These are phyloP conservation scores for Sideroxylon spinosum DNA, from an alignment of 179 eudicot genomes.

Conservation along the genomic window DNA sequence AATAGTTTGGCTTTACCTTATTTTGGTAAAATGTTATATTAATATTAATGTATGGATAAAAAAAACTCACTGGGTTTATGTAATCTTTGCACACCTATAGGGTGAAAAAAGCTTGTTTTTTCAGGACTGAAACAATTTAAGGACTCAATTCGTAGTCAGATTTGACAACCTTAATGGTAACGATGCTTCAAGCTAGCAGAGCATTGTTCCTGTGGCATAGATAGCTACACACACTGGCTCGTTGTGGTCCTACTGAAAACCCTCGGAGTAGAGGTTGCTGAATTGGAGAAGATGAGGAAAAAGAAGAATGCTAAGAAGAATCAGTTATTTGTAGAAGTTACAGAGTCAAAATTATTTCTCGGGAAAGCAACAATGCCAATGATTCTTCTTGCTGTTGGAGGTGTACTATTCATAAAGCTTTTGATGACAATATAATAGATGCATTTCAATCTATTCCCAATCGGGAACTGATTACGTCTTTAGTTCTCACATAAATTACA, in stretches of 20 bases:
- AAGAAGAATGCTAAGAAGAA: constrained; percentile 44
- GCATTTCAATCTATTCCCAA: not conserved
- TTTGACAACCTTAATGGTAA: not conserved
- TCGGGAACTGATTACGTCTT: not conserved
- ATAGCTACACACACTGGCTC: constrained; percentile 46
- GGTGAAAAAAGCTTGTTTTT: not conserved
- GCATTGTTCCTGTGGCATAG: constrained; percentile 34
- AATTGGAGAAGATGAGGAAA: constrained; percentile 57
- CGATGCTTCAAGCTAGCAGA: constrained; percentile 36
- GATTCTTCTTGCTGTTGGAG: constrained; percentile 69
- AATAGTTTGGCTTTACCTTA: too few relatives aligned
- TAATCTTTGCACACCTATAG: not conserved
- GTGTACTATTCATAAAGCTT: constrained; percentile 66
- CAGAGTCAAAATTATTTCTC: constrained; percentile 55
- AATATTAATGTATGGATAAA: too few relatives aligned
- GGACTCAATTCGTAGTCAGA: not conserved
- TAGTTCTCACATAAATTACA: not conserved
- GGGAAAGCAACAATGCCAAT: constrained; percentile 78
- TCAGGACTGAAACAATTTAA: not conserved
- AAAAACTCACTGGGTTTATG: not conserved
- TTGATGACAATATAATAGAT: constrained; percentile 61
- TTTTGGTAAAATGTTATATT: too few relatives aligned
- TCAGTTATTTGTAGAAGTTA: constrained; percentile 65
- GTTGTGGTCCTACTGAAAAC: constrained; percentile 56
- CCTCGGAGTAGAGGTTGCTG: constrained; percentile 55